Evolutionary conservation across 352 stramenopile genomes (phyloP), one percentile per base, ranked within the genome.

Genomic region (Pythium sukuiense): DNA sequence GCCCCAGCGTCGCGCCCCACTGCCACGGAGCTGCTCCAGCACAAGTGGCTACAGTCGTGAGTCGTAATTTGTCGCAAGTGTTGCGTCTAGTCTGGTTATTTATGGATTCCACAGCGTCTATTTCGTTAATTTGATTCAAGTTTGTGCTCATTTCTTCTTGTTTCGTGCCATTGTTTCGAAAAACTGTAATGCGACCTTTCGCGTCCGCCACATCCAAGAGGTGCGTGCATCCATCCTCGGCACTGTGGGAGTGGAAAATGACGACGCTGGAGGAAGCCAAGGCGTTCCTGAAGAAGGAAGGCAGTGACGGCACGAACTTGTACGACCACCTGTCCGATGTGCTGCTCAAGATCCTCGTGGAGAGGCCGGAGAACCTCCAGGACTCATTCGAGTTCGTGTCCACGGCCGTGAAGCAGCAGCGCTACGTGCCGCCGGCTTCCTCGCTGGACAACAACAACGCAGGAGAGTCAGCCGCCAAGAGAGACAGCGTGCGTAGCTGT

Each of bases 361-460:
- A 98, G 63, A 75, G 85, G 0, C 90, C 90, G 1, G 86, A 90
- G 35, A 91, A 97, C 69, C 80, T 93, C 6, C 72, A 85, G 55
- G 86, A 94, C 37, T 79, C 77, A 11, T 97, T 98, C 63, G 92
- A 97, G 74, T 86, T 87, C 33, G 77, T 97, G 24, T 97, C 90
- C 0, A 83, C 83, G 0, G 69, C 81, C 2, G 89, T 97, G 29
- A 96, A 95, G 60, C 85, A 93, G 67, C 80, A 95, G 39, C 80
- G 81, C 3, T 92, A 88, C 53, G 41, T 86, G 33, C 59, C 63
- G 7, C 71, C 79, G 3, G 24, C 53, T 5, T 26, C 46, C 0
- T 14, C 29, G 5, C 16, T 61, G 7, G 58, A 71, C 59, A 27
- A 63, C 76, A 33, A 76, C 63, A 20, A 16, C 33, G 33, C 8